Base-by-base conservation (phyloP, 2,329 filamentous ascomycete species). In the Blastomyces silverae region DNA sequence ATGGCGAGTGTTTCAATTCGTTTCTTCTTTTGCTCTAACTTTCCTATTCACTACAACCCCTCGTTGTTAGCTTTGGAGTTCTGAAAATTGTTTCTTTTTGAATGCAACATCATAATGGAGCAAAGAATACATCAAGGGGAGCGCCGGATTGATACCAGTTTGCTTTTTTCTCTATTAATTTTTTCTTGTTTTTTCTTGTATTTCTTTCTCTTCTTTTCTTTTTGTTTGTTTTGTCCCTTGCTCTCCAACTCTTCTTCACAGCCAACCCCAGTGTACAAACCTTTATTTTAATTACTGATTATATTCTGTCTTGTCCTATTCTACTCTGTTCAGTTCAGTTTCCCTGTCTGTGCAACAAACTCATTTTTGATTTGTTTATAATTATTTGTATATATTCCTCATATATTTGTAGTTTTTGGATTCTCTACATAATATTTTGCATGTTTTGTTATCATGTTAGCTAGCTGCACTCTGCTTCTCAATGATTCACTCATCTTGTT, bases 101-200 rank as follows among this genome's bases (percentile, higher is more conserved):
- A 42, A 31, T 48, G 22, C n/a, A 42, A 20, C 42, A 48, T 60
- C 22, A 13, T 62, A 53, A 48, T 31, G 46, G 60, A 52, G 60
- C 46, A 52, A 44, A 62, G 25, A 39, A 57, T 34, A 22, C 37
- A 15, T 25, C 22, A 28, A 46, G 28, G 34, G 13, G 55, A 20
- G 17, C 50, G 58, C 52, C 25, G 48, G 50, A 48, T 59, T 58
- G 42, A 63, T 64, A 67, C 67, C 67, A 67, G 70, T 66, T 68
- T 69, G 68, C 67, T 66, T 70, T 70, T 66, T 66, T 17, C 42
- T 44, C 42, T 15, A 15, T 42, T 17, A 42, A 42, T 15, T 13
- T 67, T 69, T 67, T 65, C 59, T 66, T 48, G 69, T 55, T 66
- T 62, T 25, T 57, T 62, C 42, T 63, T 57, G 31, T 59, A 58